Evolutionary conservation across 75 land plant species (phyloP), one percentile per base, ranked within the genome.

Genomic region (Selaginella tamariscina): DNA sequence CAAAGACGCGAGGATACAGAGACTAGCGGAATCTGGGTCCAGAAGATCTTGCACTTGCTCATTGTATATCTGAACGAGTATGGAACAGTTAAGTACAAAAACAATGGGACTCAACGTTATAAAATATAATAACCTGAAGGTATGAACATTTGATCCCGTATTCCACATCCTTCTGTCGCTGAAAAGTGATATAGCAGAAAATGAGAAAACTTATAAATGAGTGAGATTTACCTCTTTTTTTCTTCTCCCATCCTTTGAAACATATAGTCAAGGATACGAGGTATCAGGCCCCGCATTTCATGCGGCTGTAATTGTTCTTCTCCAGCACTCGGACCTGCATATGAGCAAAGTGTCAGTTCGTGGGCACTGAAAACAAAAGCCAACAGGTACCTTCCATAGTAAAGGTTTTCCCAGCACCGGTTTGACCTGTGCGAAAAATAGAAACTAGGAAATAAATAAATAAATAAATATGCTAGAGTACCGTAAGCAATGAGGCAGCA

Each of bases 401-500:
- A 29, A 65, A 71, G 56, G 73, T 71, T 55, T 71, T 71, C 23
- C 73, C 73, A 11, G 73, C 73, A 20, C 73, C 73, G 15, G 73
- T 71, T 44, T 71, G 73, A 56, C 71, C 71, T 70, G 65, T 22
- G 33, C 26, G 18, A 5, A 5, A 67, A 8, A n/a, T 26, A 8
- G 13, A 1, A 20, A 30, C 1, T 39, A 27, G 22, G 22, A 31
- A 65, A 65, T 5, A 13, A 8, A 26, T 29, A 29, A 32, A 29
- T 65, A 15, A 39, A 39, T 39, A 33, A 20, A 33, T 27, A 5
- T 29, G 2, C 8, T 65, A 21, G 30, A 31, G 2, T 65, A 64
- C 73, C 73, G 29, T 71, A 71, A 8, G 73, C 73, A 39, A 71
- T 71, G 29, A 71, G 73, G 29, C 73, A 71, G 56, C 73, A 71